phyloP scores from a whole-genome alignment of 192 early-diverging fungal species.

The Lobosporangium transversale region DNA sequence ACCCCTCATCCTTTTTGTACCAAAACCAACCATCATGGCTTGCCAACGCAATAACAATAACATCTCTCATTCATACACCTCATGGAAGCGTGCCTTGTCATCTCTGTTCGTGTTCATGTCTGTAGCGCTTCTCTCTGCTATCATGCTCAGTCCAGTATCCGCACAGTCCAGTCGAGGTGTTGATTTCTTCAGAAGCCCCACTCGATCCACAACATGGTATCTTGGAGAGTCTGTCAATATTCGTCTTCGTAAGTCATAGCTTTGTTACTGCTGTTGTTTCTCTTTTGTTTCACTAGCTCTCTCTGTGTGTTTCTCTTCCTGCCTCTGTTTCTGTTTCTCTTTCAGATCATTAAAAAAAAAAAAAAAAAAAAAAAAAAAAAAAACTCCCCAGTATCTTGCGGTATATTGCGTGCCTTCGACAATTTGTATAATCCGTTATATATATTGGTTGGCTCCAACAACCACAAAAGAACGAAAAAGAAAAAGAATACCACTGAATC shows the following conservation, averaged over 20 bases:
- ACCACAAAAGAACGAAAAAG: no score
- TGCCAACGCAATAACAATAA: not conserved
- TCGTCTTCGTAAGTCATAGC: conserved; percentile 4
- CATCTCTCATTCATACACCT: not conserved
- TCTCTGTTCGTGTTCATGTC: not conserved
- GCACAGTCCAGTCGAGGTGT: not conserved
- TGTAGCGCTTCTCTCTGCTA: not conserved
- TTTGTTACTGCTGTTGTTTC: not conserved
- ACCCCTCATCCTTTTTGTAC: no score
- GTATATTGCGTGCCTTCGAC: no score
- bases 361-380: not conserved
- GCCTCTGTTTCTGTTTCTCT: no score
- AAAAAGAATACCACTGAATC: no score
- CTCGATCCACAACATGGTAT: conserved; percentile 4
- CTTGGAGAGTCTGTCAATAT: conserved; percentile 12
- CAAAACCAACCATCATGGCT: not conserved
- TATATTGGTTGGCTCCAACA: no score
- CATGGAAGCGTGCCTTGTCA: not conserved
- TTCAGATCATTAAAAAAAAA: not conserved
- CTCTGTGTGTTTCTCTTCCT: no score
- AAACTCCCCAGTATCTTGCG: not conserved
- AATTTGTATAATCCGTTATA: no score
- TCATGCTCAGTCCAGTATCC: not conserved
- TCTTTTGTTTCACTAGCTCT: no score
- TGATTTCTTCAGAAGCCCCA: not conserved